A percentile compares a stretch with the other conserved stretches of the same genome.
Conservation (phyloP, 179 eudicot genomes). For the Drosera spatulata region DNA sequence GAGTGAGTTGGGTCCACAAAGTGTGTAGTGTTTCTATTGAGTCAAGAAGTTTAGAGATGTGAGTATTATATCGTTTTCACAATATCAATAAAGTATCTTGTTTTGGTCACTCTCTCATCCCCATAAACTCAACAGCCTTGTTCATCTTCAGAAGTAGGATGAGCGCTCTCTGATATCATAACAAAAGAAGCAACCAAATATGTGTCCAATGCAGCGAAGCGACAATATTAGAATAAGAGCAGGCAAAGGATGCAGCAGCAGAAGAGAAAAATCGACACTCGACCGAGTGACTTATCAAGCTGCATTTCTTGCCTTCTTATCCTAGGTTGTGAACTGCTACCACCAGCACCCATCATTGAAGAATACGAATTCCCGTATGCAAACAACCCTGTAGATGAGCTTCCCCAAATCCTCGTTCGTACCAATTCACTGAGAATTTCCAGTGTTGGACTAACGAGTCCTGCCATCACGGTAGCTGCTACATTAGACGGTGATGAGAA, state of each 20-base stretch:
- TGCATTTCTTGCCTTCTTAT: conserved; percentile 72
- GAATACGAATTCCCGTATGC: conserved; percentile 20
- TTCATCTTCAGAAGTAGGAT: no score
- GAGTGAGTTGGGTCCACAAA: no score
- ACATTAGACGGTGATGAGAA: conserved; percentile 21
- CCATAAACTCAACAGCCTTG: no score
- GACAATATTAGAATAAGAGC: conserved; percentile 36
- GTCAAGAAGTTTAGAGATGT: no score
- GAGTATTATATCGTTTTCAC: no score
- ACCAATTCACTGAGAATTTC: conserved; percentile 62
- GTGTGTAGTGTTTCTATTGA: no score
- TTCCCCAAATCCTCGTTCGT: conserved; percentile 44
- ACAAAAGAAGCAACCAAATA: no score
- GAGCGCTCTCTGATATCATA: no score
- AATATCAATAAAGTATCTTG: no score
- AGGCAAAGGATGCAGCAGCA: conserved; percentile 55
- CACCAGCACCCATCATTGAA: background rate
- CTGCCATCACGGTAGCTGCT: conserved; percentile 26
- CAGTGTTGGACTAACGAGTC: conserved; percentile 39
- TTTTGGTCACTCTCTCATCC: no score
- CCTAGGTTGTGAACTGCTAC: conserved; percentile 29
- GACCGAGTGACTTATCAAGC: conserved; percentile 50
- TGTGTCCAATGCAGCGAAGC: no score
- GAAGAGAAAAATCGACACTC: conserved; percentile 52
- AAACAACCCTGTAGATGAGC: conserved; percentile 29